Base-by-base conservation (phyloP, 306 rosid species). In the Nissolia schottii region DNA sequence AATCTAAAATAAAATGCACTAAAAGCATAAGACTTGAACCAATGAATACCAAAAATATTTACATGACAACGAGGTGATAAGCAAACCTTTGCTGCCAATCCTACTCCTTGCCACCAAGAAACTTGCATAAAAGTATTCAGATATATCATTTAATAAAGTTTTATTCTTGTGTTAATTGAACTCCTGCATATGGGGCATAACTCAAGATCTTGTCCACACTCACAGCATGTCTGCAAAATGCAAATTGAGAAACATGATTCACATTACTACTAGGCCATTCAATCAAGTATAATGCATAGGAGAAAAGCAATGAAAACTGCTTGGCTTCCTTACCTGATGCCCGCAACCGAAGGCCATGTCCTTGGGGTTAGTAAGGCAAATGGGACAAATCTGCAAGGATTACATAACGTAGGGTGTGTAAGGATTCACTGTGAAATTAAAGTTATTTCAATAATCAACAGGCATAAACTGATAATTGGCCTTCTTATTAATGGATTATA, bases 281-380 rank as follows among this genome's bases (percentile, higher is more conserved):
- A 61, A 71, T 67, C 15, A 55, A 50, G 50, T 24, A 7, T 27
- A 25, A 70, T 38, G 29, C 3, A 78, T 56, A 13, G 6, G 34
- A 32, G 27, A 54, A 71, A 34, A 48, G 35, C 41, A 38, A 19
- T 22, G 24, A 77, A 83, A 27, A n/a, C n/a, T 25, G 34, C 18
- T 14, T 35, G 40, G 43, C 45, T 25, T 22, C 20, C 64, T 76
- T 77, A 95, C 99, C 96, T 89, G 96, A 80, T 95, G 99, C 19
- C 97, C 97, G 20, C 99, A 95, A 53, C 96, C 99, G 62, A 95
- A 95, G 13, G 97, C 97, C 96, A 95, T 85, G 28, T 95, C 78
- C 81, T 84, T 92, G 5, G 90, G 81, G 80, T 87, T 60, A 10
- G 74, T 16, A 50, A 87, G 78, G 84, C 96, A 95, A 83, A 95